Evolutionary conservation across 2,329 filamentous ascomycete species (phyloP).

Genomic region (Xylariaceae sp.): DNA sequence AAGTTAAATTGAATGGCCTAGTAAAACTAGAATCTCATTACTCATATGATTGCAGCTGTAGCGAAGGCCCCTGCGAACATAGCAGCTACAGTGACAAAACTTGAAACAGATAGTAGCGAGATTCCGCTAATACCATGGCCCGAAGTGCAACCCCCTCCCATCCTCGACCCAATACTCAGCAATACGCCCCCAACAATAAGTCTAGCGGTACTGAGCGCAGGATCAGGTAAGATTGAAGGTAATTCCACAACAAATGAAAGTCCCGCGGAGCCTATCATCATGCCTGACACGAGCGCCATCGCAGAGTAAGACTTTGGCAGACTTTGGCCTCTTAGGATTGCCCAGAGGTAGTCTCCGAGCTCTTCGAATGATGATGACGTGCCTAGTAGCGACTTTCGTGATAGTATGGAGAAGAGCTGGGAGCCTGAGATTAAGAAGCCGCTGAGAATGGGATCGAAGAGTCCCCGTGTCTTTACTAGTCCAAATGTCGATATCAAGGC

Average conservation of each 20-base stretch:
- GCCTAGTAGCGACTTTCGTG: constrained; percentile 53
- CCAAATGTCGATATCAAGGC: constrained; percentile 33
- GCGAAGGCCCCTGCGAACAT: constrained; percentile 53
- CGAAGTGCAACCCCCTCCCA: constrained; percentile 64
- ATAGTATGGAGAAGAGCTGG: constrained; percentile 53
- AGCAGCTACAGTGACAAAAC: constrained; percentile 55
- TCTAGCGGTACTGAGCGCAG: constrained; percentile 30
- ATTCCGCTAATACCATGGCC: constrained; percentile 67
- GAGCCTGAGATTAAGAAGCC: constrained; percentile 56
- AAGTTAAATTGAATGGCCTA: too few species aligned
- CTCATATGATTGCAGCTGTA: constrained; percentile 15
- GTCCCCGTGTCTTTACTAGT: constrained; percentile 24
- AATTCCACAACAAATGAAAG: constrained; percentile 33
- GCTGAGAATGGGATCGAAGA: constrained; percentile 47
- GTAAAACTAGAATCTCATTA: too few species aligned
- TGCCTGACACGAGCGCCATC: constrained; percentile 50
- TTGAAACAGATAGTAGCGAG: constrained; percentile 57
- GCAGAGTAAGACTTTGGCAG: constrained; percentile 37
- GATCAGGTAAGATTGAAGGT: constrained; percentile 22
- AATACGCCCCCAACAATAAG: constrained; percentile 52
- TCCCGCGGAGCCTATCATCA: constrained; percentile 43
- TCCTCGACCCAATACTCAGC: constrained; percentile 56
- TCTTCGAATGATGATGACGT: constrained; percentile 61
- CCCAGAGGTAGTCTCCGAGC: constrained; percentile 47
- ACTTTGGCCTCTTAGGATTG: constrained; percentile 31